Evolutionary conservation across 202 grass and related monocot species (phyloP), one percentile per base, ranked within the genome.

Genomic region (Zizania palustris): DNA sequence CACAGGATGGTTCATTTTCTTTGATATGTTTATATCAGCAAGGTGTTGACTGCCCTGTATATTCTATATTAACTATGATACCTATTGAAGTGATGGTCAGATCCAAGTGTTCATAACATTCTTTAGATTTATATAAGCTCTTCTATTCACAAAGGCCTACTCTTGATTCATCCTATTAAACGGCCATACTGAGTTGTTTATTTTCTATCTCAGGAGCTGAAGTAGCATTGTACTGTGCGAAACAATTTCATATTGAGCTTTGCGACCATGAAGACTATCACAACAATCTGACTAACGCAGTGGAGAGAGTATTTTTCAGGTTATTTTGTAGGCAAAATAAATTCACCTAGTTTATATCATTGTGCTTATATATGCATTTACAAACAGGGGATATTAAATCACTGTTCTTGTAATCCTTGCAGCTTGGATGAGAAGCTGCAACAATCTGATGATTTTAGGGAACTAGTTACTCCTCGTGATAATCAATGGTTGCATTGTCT

Each of bases 191-290:
- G 41, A 79, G 18, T 10, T 67, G 36, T 68, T 44, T 37, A 43
- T 67, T 22, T 77, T 74, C 20, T 80, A 1, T 80, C 73, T 80
- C 83, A 85, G 83, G 83, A 74, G 1, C 20, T 62, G 70, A 60
- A 37, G 54, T 85, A 61, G 83, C 76, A 74, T 36, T 44, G 37
- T 42, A 79, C 51, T 85, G 67, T 9, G 68, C 59, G 0, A 58
- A 5, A 55, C 59, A 36, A n/a, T 78, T 78, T 78, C 74, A 72
- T 67, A 62, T 8, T 80, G 69, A 68, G 37, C 62, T 85, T 60
- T 3, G 28, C 16, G 51, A 36, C 0, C 15, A 60, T 45, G 53
- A 62, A 74, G 9, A 74, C 43, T 74, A 61, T 60, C 6, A 16
- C 5, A 12, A 11, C 36, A 20, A 85, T 67, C 11, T 67, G 12